phyloP scores from a whole-genome alignment of 2,329 filamentous ascomycete species.

The Penicillium hesseltinei region DNA sequence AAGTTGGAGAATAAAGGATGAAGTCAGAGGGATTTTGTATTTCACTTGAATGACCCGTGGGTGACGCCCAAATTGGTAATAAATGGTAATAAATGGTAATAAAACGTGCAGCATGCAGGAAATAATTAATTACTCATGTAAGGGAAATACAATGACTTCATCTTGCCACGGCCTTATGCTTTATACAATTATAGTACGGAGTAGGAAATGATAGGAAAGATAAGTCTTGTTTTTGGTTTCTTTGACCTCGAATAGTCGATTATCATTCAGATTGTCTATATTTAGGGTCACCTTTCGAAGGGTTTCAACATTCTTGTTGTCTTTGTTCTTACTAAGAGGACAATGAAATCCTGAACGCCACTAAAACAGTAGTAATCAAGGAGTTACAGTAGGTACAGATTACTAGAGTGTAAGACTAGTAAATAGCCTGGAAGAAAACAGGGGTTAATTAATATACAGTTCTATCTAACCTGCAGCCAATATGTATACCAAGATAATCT shows the following conservation, averaged over 20 bases:
- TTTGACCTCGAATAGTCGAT: background rate
- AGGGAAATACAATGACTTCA: conserved; percentile 7
- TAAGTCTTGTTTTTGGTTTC: background rate
- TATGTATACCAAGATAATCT: background rate
- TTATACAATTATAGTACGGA: background rate
- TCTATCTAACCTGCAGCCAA: background rate
- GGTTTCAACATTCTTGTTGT: background rate
- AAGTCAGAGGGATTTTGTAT: background rate
- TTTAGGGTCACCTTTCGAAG: background rate
- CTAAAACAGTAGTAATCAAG: background rate
- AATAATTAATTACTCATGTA: conserved; percentile 4
- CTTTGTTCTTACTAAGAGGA: background rate
- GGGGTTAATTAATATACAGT: conserved; percentile 6
- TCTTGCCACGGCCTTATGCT: background rate
- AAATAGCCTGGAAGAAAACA: background rate
- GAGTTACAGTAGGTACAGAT: background rate
- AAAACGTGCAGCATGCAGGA: background rate
- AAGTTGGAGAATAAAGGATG: background rate
- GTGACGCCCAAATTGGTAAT: background rate
- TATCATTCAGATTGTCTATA: background rate
- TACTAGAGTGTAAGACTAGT: background rate
- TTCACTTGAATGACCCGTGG: background rate
- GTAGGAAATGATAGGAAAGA: too few relatives aligned
- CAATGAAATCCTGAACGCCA: background rate
- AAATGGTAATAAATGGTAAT: conserved; percentile 4